Conservation (phyloP, 1,139 yeast genomes). For the Eremothecium coryli region DNA sequence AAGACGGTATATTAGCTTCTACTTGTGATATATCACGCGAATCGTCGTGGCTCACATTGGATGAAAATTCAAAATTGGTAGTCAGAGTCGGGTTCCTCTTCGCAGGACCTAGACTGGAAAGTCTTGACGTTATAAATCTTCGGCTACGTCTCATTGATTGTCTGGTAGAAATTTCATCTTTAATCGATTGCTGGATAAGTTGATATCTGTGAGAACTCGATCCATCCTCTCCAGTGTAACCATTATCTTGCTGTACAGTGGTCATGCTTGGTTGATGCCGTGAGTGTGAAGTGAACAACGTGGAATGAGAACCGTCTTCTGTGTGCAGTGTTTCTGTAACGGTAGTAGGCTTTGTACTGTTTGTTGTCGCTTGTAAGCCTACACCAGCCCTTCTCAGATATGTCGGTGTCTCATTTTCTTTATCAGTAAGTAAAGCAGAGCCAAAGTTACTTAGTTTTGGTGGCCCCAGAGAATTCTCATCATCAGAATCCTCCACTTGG, state of each 20-base stretch:
- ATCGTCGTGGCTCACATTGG: conserved; percentile 7
- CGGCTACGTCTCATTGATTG: conserved; percentile 29
- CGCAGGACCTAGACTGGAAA: conserved; percentile 33
- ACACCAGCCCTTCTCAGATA: conserved; percentile 2
- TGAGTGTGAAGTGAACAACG: conserved; percentile 16
- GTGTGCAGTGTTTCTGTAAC: conserved; percentile 10
- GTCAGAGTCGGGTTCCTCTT: conserved; percentile 21
- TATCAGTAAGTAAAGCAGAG: conserved; percentile 23
- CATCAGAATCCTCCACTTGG: conserved; percentile 17
- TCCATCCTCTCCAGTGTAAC: conserved; percentile 1
- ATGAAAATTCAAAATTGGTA: conserved; percentile 13
- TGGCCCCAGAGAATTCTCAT: conserved; percentile 23
- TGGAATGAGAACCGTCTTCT: conserved; percentile 20
- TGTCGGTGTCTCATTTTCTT: conserved; percentile 11
- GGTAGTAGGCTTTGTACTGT: conserved; percentile 1
- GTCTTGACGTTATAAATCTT: conserved; percentile 24
- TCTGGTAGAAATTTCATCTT: conserved; percentile 24
- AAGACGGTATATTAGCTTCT: conserved; percentile 8
- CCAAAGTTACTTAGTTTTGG: conserved; percentile 28
- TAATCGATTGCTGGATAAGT: conserved; percentile 21
- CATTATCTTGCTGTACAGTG: conserved; percentile 14
- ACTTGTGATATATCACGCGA: conserved; percentile 7
- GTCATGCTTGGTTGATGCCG: conserved; percentile 22
- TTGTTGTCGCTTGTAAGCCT: conserved; percentile 3
- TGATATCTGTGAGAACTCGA: conserved; percentile 17